Evolutionary conservation across 441 rosid genomes (phyloP), one percentile per base, ranked within the genome.

Genomic region (Erodium trifolium): DNA sequence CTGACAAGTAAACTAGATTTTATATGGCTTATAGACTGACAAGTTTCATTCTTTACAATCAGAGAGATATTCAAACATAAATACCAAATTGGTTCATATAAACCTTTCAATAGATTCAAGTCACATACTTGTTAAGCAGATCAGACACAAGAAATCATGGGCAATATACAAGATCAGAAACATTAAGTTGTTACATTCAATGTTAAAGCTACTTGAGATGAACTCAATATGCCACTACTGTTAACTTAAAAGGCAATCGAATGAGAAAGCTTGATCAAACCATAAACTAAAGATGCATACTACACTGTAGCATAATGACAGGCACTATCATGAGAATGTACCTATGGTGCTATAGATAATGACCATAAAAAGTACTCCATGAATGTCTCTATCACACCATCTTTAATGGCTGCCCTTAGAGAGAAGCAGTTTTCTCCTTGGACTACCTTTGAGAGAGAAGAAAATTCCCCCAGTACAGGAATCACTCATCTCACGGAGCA

Each of bases 381-480:
- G 69, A 63, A 35, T 7, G 74, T 70, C 78, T 8, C 69, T 41
- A 23, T 71, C 69, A 41, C 45, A 8, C 69, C 75, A 68, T 59
- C 67, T 43, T 65, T 47, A 57, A 31, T 45, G 75, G 72, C 69
- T 55, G 62, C 39, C 62, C 74, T 67, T 63, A 1, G 45, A 34
- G 62, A 27, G 43, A 8, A 16, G 59, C 29, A 6, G 53, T 64
- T 31, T 45, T 45, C 11, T 8, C 51, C 11, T 45, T 23, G 11
- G 6, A 13, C 31, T 45, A 39, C 45, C 31, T 16, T 5, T 57
- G 10, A 62, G 34, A 63, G 27, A 23, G 2, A 23, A 16, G 57
- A 62, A 64, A 59, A 62, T 10, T 63, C 23, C 2, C 51, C 13
- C 51, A 10, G 2, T 45, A 10, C 31, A 8, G 3, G 27, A 14